Base-by-base conservation (phyloP, 2,329 filamentous ascomycete species). In the Aspergillus calidoustus region DNA sequence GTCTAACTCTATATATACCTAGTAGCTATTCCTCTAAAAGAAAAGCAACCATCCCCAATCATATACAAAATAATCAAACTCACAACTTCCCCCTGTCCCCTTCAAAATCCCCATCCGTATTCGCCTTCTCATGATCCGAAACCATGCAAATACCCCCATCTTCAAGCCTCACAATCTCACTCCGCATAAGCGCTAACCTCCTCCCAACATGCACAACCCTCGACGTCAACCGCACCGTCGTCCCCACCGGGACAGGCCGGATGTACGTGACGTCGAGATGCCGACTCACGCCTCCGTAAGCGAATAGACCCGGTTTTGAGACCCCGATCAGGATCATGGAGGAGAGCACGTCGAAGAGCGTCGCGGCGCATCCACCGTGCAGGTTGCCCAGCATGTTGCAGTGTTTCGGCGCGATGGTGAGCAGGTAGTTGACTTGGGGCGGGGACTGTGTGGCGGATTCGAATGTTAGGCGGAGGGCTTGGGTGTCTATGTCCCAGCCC, bases 361-460 rank as follows among this genome's bases (percentile, higher is more conserved):
- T 88, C 2, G 90, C 84, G 0, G 86, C 82, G 64, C 86, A 88
- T 19, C 95, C 95, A n/a, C 91, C 92, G 76, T 96, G 95, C 71
- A 98, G 81, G 76, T 97, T 98, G 46, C 93, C 94, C 71, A 97
- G 79, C 65, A 91, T 86, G 82, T 98, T 99, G 63, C 93, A 97
- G 70, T 98, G 82, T 72, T 97, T 92, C 19, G 90, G 87, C 38
- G 93, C 96, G 76, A 98, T 96, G 69, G 66, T 75, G 41, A 77
- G 64, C 6, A 72, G 70, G 57, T 72, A 80, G 6, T 72, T 71
- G 56, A 72, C 74, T 41, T 69, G 71, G 17, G 74, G 72, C 17
- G 77, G 75, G 5, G 73, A 73, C 17, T 61, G 66, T 25, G 69
- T 72, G 47, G 77, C 77, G 59, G 75, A 76, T 63, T 79, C 76